Percentiles rank a stretch among this genome's conserved stretches.
Conservation (phyloP, 306 rosid genomes). For the Argentina anserina region DNA sequence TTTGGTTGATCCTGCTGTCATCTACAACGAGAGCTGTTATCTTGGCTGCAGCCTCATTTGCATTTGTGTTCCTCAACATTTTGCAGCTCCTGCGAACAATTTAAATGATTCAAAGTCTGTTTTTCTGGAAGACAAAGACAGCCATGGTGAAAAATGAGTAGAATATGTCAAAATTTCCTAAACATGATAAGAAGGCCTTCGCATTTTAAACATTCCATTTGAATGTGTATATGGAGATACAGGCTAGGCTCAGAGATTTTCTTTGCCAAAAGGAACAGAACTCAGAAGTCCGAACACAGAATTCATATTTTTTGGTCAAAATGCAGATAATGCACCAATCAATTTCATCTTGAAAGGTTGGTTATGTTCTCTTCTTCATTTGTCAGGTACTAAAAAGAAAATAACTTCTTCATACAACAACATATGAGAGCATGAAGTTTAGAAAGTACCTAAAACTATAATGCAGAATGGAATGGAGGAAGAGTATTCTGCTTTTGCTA, state of each 20-base stretch:
- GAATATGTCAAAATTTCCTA: neutral
- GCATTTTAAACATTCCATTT: neutral
- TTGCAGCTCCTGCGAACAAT: neutral
- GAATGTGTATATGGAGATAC: neutral
- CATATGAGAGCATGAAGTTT: neutral
- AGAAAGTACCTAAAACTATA: neutral
- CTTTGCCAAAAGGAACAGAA: neutral
- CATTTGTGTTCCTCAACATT: slow-evolving; percentile 13
- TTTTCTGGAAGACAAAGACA: neutral
- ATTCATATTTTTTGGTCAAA: neutral
- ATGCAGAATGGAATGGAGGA: neutral
- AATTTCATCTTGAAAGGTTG: neutral
- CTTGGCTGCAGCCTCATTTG: slow-evolving; percentile 13
- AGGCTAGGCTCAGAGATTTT: neutral
- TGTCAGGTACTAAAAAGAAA: neutral
- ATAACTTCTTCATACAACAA: neutral
- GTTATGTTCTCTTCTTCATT: neutral
- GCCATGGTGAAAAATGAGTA: neutral
- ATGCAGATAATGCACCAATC: neutral
- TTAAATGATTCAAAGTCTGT: neutral
- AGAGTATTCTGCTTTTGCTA: neutral
- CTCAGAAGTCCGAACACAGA: too few relatives aligned
- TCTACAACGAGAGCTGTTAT: slow-evolving; percentile 76
- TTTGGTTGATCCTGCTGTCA: slow-evolving; percentile 40
- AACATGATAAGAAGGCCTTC: neutral